Percentiles rank a stretch among this genome's conserved stretches.
These are phyloP conservation scores for Phoma sp. DNA, from an alignment of 2,329 filamentous ascomycete species.

Conservation along the genomic window DNA sequence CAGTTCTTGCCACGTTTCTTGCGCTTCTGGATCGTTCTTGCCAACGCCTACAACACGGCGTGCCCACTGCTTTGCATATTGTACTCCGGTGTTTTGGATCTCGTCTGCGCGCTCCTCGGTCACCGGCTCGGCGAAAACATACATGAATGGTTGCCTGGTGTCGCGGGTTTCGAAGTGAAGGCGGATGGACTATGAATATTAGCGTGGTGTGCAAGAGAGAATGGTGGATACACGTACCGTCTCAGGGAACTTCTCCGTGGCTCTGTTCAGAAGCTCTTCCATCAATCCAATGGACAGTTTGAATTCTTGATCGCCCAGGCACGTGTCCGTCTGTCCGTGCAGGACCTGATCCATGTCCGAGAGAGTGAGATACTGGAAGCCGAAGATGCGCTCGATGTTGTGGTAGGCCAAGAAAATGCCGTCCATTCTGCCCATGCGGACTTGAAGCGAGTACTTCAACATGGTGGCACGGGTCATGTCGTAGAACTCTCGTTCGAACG, in stretches of 20 bases:
- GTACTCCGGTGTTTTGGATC: conserved; percentile 75
- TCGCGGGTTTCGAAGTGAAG: conserved; percentile 82
- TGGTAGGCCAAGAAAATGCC: conserved; percentile 97
- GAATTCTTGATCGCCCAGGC: conserved; percentile 84
- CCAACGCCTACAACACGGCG: conserved; percentile 61
- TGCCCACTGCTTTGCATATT: conserved; percentile 73
- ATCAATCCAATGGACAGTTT: conserved; percentile 79
- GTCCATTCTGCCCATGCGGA: conserved; percentile 97
- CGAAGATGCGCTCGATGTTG: conserved; percentile 94
- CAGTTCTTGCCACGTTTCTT: conserved; percentile 42
- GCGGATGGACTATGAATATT: conserved; percentile 66
- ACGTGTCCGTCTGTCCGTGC: conserved; percentile 75
- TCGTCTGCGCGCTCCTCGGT: conserved; percentile 72
- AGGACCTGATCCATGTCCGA: conserved; percentile 87
- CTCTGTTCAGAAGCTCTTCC: conserved; percentile 79
- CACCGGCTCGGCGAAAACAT: conserved; percentile 89
- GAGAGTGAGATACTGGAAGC: conserved; percentile 92
- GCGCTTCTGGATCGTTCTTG: conserved; percentile 37
- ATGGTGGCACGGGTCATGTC: conserved; percentile 96
- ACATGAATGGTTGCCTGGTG: conserved; percentile 71
- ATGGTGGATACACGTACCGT: conserved; percentile 48
- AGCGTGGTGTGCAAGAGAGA: not conserved
- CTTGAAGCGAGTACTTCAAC: conserved; percentile 95
- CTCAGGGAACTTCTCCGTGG: conserved; percentile 76
- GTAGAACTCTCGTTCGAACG: conserved; percentile 93